phyloP scores from a whole-genome alignment of 352 stramenopile genomes.

The Phytophthora podocarpi region DNA sequence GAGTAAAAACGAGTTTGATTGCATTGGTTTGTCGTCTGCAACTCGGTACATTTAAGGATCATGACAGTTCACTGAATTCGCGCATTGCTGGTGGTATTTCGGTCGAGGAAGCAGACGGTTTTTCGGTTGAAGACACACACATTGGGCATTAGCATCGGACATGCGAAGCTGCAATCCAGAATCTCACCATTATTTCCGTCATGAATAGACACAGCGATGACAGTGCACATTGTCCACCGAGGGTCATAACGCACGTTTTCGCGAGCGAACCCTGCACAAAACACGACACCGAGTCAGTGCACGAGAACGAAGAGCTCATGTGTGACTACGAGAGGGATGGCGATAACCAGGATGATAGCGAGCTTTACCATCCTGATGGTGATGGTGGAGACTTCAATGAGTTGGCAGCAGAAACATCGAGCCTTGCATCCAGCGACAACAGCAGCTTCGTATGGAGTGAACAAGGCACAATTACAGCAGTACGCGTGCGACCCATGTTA shows the following conservation, averaged over 20 bases:
- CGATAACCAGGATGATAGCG: slow-evolving; percentile 23
- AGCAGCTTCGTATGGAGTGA: slow-evolving; percentile 24
- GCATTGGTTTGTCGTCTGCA: not conserved
- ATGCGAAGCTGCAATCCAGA: slow-evolving; percentile 2
- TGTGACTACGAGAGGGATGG: slow-evolving; percentile 11
- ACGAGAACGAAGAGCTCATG: slow-evolving; percentile 6
- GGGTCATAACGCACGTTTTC: slow-evolving; percentile 2
- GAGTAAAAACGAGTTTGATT: not conserved
- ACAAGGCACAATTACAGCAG: slow-evolving; percentile 67
- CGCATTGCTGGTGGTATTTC: slow-evolving; percentile 24
- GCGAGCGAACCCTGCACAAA: not conserved
- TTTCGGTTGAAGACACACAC: slow-evolving; percentile 14
- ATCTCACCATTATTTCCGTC: not conserved
- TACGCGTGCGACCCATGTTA: slow-evolving; percentile 79
- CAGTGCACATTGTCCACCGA: not conserved
- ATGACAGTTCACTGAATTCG: too few relatives aligned
- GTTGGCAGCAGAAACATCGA: slow-evolving; percentile 29
- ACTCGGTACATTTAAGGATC: too few relatives aligned
- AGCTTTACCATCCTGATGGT: slow-evolving; percentile 15
- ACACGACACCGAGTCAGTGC: not conserved
- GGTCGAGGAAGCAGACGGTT: slow-evolving; percentile 13
- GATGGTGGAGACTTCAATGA: slow-evolving; percentile 27
- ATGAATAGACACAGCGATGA: slow-evolving; percentile 19
- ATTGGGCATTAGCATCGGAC: not conserved
- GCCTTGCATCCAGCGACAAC: slow-evolving; percentile 30